Conservation (phyloP, 192 early-diverging fungal genomes). For the Gaertneriomyces sp. region DNA sequence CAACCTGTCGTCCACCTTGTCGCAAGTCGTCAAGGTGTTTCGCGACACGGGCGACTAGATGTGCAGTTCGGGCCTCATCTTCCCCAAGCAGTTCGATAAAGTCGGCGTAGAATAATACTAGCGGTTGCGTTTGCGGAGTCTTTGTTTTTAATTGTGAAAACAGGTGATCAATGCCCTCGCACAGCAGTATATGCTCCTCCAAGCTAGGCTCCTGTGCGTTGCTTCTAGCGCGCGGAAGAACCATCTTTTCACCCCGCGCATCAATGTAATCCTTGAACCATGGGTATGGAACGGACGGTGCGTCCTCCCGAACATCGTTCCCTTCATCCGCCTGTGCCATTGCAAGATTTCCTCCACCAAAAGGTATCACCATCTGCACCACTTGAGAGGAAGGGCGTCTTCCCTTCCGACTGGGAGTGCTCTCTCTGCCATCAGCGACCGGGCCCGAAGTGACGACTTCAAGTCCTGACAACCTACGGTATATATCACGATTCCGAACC, state of each 20-base stretch:
- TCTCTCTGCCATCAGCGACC: neutral
- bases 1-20: neutral
- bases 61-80: neutral
- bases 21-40: neutral
- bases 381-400: neutral
- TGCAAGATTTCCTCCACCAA: neutral
- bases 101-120: constrained; percentile 1
- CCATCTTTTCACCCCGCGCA: neutral
- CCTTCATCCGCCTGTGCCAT: neutral
- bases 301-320: neutral
- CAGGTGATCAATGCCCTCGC: neutral
- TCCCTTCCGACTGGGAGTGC: neutral
- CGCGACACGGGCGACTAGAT: neutral
- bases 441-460: neutral
- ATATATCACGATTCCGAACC: neutral
- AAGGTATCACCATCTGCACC: constrained; percentile 1
- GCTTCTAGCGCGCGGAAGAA: neutral
- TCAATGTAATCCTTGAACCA: neutral
- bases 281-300: constrained; percentile 3
- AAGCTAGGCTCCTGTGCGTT: neutral
- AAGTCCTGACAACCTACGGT: neutral
- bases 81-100: neutral
- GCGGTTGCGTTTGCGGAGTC: neutral
- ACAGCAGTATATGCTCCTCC: neutral
- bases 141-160: neutral